Conservation (phyloP, 371 early-diverging fungal species). For the Mortierella sp. region DNA sequence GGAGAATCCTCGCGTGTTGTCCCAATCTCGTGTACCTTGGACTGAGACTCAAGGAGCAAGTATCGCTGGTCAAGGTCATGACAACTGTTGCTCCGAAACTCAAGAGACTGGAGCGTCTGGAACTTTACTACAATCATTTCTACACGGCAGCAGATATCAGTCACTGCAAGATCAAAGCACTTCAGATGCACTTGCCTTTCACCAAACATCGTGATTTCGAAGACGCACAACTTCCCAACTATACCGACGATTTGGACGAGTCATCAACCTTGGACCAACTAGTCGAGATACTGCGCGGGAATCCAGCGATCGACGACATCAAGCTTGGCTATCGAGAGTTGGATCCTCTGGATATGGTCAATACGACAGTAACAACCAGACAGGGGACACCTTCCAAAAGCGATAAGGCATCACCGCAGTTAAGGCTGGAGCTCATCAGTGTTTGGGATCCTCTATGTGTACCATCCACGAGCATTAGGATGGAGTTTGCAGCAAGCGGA, state of each 20-base stretch:
- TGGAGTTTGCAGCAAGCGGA: neutral
- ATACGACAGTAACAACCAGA: neutral
- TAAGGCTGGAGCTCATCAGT: neutral
- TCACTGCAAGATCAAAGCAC: neutral
- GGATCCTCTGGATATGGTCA: neutral
- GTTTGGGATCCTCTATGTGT: neutral
- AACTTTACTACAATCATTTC: neutral
- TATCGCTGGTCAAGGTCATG: neutral
- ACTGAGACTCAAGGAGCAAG: neutral
- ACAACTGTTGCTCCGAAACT: neutral
- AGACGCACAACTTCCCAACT: neutral
- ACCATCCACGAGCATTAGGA: neutral
- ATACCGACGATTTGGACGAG: neutral
- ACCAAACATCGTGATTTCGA: neutral
- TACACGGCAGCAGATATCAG: neutral
- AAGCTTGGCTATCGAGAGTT: neutral
- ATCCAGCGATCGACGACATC: neutral
- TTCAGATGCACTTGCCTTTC: neutral
- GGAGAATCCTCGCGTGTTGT: neutral
- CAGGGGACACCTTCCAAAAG: neutral
- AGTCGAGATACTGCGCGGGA: neutral
- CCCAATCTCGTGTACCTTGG: neutral
- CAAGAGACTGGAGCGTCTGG: neutral
- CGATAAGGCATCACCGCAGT: neutral
- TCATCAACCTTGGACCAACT: neutral